Evolutionary conservation across 2,329 filamentous ascomycete genomes (phyloP).

Genomic region (Pyrenochaeta sp.): DNA sequence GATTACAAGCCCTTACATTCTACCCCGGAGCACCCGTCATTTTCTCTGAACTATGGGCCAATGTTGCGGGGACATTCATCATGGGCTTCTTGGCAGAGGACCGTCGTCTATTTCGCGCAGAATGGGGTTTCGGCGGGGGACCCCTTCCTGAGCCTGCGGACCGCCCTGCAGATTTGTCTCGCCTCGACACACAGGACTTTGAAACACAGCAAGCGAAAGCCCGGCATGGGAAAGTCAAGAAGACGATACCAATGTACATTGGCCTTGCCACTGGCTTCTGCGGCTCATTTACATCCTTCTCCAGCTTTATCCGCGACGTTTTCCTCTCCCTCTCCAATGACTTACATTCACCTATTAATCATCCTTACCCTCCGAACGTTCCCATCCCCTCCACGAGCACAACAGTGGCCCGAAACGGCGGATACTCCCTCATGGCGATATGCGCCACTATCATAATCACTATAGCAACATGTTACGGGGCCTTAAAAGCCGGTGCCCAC

Average conservation of each 20-base stretch:
- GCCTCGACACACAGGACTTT: constrained; percentile 47
- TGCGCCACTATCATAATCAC: constrained; percentile 78
- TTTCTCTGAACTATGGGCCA: constrained; percentile 84
- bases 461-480: constrained; percentile 72
- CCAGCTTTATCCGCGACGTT: constrained; percentile 79
- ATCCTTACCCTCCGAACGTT: constrained; percentile 37
- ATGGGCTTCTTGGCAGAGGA: constrained; percentile 90
- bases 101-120: constrained; percentile 73
- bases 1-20: constrained; percentile 77
- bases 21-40: constrained; percentile 79
- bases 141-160: constrained; percentile 28
- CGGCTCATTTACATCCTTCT: constrained; percentile 90
- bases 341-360: constrained; percentile 62
- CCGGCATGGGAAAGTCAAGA: constrained; percentile 67
- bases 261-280: constrained; percentile 88
- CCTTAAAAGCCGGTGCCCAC: constrained; percentile 76
- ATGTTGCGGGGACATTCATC: constrained; percentile 79
- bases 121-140: constrained; percentile 61
- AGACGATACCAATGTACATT: constrained; percentile 87
- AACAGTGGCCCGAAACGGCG: constrained; percentile 66
- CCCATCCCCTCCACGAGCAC: constrained; percentile 37
- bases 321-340: constrained; percentile 83
- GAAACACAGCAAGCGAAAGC: constrained; percentile 56
- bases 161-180: constrained; percentile 7
- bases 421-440: constrained; percentile 84